Evolutionary conservation across 1,284 basidiomycete genomes (phyloP).

Genomic region (Sporisorium sorghi): DNA sequence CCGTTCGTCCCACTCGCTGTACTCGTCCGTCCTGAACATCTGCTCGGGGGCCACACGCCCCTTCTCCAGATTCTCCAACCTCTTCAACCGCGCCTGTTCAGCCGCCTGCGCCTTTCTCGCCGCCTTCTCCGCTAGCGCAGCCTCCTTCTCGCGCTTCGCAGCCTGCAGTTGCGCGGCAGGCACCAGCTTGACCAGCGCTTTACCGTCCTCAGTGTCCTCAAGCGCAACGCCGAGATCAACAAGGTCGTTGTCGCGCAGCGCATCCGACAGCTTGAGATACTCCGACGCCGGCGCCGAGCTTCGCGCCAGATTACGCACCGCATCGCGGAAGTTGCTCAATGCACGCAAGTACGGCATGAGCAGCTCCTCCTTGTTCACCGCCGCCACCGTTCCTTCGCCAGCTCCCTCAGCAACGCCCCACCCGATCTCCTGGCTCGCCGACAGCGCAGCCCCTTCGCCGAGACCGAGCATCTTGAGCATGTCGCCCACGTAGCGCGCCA

Average conservation of each 20-base stretch:
- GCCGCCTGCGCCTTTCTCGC: conserved; percentile 82
- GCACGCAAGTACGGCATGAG: conserved; percentile 89
- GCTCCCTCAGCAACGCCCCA: conserved; percentile 59
- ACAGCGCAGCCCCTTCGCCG: conserved; percentile 76
- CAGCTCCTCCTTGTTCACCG: conserved; percentile 79
- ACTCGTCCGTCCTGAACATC: conserved; percentile 78
- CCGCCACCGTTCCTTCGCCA: conserved; percentile 30
- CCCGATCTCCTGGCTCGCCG: conserved; percentile 54
- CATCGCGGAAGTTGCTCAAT: conserved; percentile 90
- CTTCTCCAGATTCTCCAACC: conserved; percentile 83
- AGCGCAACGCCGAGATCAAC: conserved; percentile 93
- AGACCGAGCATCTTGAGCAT: conserved; percentile 97
- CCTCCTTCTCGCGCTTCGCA: conserved; percentile 90
- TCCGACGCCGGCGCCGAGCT: conserved; percentile 53
- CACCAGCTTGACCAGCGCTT: conserved; percentile 86
- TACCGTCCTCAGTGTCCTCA: conserved; percentile 90
- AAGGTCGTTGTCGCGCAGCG: conserved; percentile 87
- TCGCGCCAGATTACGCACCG: conserved; percentile 85
- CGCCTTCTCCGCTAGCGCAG: conserved; percentile 79
- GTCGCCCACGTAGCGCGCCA: conserved; percentile 85
- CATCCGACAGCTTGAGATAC: conserved; percentile 74
- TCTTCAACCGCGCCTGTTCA: conserved; percentile 80
- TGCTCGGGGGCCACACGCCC: conserved; percentile 81
- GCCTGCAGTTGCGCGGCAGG: conserved; percentile 83
- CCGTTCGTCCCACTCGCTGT: conserved; percentile 82